Evolutionary conservation across 2,329 filamentous ascomycete species (phyloP), one percentile per base, ranked within the genome.

Genomic region (Tolypocladium tundrense): DNA sequence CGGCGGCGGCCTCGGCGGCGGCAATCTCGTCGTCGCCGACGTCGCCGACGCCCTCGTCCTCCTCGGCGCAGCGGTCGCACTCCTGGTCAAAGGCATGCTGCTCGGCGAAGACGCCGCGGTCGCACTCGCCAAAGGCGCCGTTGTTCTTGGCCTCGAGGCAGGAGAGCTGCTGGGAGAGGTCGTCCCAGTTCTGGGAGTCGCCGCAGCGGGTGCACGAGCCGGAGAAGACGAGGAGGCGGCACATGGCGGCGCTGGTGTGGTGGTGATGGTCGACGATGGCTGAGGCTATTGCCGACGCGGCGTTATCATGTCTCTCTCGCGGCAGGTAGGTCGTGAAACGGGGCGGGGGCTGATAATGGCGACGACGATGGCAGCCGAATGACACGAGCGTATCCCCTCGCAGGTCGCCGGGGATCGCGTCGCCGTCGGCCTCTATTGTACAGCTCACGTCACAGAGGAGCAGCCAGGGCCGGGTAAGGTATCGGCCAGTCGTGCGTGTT

Each of bases 101-200:
- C 60, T 79, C 76, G 42, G 70, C 62, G 43, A 69, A 63, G 37
- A 77, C 68, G 39, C 77, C 77, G 31, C 66, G 64, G 43, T 65
- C 62, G 65, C 77, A 80, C 53, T 72, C 66, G 45, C 77, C 77
- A 57, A 80, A 79, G 13, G 62, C 62, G 53, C 73, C 77, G 27
- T 70, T 71, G 67, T 80, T 80, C 63, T 80, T 80, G 42, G 77
- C 76, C 60, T 78, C 72, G 54, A 80, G 73, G 58, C 77, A 80
- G 9, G 73, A 76, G 3, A 80, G 70, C 61, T 76, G 68, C 63
- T 79, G 77, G 14, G 72, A 68, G 24, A 79, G 69, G 10, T 79
- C 74, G 33, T 72, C 66, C 77, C 77, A 77, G 19, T 69, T 73
- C 56, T 76, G 72, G 51, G 60, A 63, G 7, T 71, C 66, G 45